These are phyloP conservation scores for Aspergillus funiculosus DNA, from an alignment of 495 filamentous ascomycete species.

Conservation along the genomic window DNA sequence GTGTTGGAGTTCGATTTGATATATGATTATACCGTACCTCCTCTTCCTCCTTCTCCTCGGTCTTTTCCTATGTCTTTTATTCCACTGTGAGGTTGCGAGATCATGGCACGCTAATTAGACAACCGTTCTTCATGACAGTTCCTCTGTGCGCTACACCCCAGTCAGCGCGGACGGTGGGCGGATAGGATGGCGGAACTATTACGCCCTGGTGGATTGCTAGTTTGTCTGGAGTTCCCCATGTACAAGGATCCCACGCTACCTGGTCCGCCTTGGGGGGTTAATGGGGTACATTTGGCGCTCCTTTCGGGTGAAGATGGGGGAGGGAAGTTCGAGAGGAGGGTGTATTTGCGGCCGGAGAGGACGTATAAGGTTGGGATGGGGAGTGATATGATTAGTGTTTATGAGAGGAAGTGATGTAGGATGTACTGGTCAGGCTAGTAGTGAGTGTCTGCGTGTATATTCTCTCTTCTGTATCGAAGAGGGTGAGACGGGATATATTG, in stretches of 20 bases:
- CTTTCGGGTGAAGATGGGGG: conserved; percentile 13
- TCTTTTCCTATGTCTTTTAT: neutral
- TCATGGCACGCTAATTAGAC: neutral
- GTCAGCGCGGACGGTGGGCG: conserved; percentile 28
- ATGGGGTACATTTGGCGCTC: conserved; percentile 32
- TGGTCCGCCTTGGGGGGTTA: conserved; percentile 37
- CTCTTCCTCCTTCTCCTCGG: neutral
- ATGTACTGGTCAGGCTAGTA: too few relatives aligned
- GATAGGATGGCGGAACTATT: conserved; percentile 31
- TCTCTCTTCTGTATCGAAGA: too few relatives aligned
- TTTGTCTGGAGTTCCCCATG: conserved; percentile 42
- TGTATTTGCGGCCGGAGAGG: conserved; percentile 6
- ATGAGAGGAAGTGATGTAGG: too few relatives aligned
- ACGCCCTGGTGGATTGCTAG: conserved; percentile 25
- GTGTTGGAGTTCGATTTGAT: conserved; percentile 57
- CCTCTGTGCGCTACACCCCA: conserved; percentile 38
- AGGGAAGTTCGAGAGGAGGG: conserved; percentile 4
- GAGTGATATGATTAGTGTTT: conserved; percentile 14
- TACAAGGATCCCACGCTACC: conserved; percentile 31
- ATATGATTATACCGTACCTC: conserved; percentile 70
- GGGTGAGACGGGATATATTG: too few relatives aligned
- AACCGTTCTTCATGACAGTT: conserved; percentile 30
- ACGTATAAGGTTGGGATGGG: conserved; percentile 14
- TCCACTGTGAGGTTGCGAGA: neutral
- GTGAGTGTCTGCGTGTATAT: too few relatives aligned